These are phyloP conservation scores for Aspergillus glaucus DNA, from an alignment of 2,329 filamentous ascomycete genomes.

Conservation along the genomic window DNA sequence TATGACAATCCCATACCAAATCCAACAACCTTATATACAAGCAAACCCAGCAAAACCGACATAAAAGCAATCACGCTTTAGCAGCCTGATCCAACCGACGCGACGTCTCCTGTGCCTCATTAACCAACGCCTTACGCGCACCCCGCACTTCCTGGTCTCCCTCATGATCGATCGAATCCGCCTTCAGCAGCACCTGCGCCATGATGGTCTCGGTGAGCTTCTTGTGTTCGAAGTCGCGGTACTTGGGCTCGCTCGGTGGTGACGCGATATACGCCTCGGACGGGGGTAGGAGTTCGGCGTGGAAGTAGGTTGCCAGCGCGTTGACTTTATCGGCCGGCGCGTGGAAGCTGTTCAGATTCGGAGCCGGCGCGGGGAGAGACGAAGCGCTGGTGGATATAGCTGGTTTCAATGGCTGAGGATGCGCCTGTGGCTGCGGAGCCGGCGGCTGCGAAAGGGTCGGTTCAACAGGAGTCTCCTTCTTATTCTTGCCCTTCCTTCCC, in stretches of 20 bases:
- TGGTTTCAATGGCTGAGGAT: slow-evolving; percentile 8
- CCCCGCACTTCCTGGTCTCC: slow-evolving; percentile 53
- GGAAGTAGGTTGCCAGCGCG: slow-evolving; percentile 32
- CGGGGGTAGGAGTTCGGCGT: slow-evolving; percentile 31
- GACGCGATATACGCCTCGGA: slow-evolving; percentile 33
- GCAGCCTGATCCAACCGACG: slow-evolving; percentile 31
- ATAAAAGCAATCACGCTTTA: slow-evolving; percentile 7
- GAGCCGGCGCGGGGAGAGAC: slow-evolving; percentile 22
- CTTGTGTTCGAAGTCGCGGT: slow-evolving; percentile 38
- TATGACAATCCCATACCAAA: neutral
- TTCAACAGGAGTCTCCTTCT: slow-evolving; percentile 10
- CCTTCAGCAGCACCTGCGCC: slow-evolving; percentile 41
- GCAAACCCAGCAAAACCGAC: slow-evolving; percentile 2
- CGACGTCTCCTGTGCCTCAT: slow-evolving; percentile 36
- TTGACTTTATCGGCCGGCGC: slow-evolving; percentile 34
- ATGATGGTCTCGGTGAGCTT: slow-evolving; percentile 40
- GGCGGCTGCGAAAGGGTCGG: slow-evolving; percentile 5
- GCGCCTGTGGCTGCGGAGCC: slow-evolving; percentile 13
- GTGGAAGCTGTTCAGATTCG: slow-evolving; percentile 27
- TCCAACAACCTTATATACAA: neutral
- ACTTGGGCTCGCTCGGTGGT: slow-evolving; percentile 35
- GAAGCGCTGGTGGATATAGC: slow-evolving; percentile 7
- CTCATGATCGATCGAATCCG: slow-evolving; percentile 70
- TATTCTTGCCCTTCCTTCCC: slow-evolving; percentile 22
- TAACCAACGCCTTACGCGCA: slow-evolving; percentile 42